Evolutionary conservation across 176 grass and related monocot genomes (phyloP).

Genomic region (Carex myosuroides): DNA sequence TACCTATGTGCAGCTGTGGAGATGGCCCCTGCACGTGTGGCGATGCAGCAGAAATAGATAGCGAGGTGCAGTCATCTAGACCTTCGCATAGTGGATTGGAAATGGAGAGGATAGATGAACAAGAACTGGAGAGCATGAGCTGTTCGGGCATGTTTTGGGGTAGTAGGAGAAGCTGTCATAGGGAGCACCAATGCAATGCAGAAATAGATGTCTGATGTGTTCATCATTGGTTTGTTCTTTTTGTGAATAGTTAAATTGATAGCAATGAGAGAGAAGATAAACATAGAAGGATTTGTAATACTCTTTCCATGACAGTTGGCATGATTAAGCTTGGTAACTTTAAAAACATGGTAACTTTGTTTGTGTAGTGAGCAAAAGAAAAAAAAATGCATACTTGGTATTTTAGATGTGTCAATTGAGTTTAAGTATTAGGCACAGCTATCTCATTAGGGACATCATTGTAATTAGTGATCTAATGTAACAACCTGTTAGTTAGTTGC

Average conservation of each 20-base stretch:
- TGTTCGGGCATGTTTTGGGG: conserved; percentile 85
- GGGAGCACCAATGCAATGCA: conserved; percentile 90
- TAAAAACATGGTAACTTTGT: neutral
- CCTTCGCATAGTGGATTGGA: conserved; percentile 34
- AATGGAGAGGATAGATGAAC: conserved; percentile 52
- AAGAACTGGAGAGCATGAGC: conserved; percentile 47
- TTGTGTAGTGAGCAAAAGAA: neutral
- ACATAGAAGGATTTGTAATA: neutral
- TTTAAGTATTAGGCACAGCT: too few relatives aligned
- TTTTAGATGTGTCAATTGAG: neutral
- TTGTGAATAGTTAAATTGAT: conserved; percentile 35
- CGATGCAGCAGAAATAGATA: conserved; percentile 36
- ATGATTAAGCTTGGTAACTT: neutral
- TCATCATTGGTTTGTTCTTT: conserved; percentile 1
- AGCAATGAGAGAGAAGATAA: neutral
- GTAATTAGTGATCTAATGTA: too few relatives aligned
- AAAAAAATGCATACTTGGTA: neutral
- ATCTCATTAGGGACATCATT: too few relatives aligned
- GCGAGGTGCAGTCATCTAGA: conserved; percentile 35
- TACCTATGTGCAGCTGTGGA: conserved; percentile 61
- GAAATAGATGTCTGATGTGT: conserved; percentile 66
- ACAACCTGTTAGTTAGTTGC: too few relatives aligned
- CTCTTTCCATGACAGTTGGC: neutral
- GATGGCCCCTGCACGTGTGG: conserved; percentile 47
- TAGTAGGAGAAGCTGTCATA: conserved; percentile 84